Conservation (phyloP, 164 flowering plant genomes). For the Liriodendron chinense region DNA sequence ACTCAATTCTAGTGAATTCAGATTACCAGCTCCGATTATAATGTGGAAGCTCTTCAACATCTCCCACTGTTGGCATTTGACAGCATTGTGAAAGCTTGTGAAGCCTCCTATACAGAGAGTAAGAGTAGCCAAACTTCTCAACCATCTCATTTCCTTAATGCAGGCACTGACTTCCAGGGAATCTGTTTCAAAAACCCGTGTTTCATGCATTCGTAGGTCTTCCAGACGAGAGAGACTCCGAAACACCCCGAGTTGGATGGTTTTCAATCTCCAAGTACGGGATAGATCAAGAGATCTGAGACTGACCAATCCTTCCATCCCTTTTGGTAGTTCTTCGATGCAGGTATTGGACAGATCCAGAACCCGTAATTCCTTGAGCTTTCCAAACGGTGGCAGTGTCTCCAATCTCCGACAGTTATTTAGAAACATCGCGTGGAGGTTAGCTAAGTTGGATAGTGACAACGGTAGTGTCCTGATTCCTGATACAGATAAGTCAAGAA, state of each 20-base stretch:
- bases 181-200: neutral
- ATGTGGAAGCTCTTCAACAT: neutral
- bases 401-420: neutral
- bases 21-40: neutral
- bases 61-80: neutral
- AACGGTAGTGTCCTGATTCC: neutral
- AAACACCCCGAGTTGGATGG: neutral
- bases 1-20: no score
- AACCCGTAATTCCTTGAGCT: neutral
- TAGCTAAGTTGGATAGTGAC: neutral
- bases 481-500: neutral
- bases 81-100: neutral
- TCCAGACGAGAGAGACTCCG: neutral
- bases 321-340: constrained; percentile 3
- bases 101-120: neutral
- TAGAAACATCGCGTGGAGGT: neutral
- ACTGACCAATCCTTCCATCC: neutral
- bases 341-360: neutral
- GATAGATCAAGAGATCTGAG: neutral
- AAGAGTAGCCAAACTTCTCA: neutral
- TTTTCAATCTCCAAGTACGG: neutral
- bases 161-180: no score
- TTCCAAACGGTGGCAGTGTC: neutral
- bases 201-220: neutral
- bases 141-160: neutral